Base-by-base conservation (phyloP, 2,329 filamentous ascomycete species). In the Pochonia chlamydosporia region DNA sequence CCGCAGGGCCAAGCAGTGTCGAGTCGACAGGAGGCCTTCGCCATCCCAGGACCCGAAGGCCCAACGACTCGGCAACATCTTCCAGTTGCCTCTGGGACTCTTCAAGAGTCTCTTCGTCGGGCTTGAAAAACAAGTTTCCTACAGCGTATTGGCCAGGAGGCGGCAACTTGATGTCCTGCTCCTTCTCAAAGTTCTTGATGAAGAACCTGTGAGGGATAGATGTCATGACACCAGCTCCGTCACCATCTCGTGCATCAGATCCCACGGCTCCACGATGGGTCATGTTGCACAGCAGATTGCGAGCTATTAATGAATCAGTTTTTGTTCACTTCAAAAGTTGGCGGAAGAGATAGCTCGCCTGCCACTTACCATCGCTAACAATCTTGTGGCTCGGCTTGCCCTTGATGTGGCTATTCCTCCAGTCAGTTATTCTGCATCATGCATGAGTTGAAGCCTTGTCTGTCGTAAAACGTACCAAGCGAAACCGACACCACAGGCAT, bases 401-500 rank as follows among this genome's bases (percentile, higher is more conserved):
- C 78, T 97, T 97, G 71, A 97, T 97, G 70, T 97, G 88, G 75
- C 89, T 95, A 58, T 50, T 7, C 16, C 49, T 46, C 50, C 51
- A 47, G 53, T 62, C 48, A 63, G 56, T 42, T 49, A 10, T 26
- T 41, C 39, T 24, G 23, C 24, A 26, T 20, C 4, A 4, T 8
- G 13, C 37, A n/a, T 31, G 31, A 48, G n/a, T 21, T 6, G 14
- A 3, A 13, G 13, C 7, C 26, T 28, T 28, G 26, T 28, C 26
- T 28, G 13, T 28, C 26, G 25, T 39, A n/a, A n/a, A 24, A 61
- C 83, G 75, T 77, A 95, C 89, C 92, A 95, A 71, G 92, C 89
- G 72, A 99, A 99, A 68, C 93, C 93, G 63, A 99, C 93, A 87
- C 93, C 93, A 66, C 93, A 99, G 58, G 93, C 91, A 91, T 99